Percentiles rank a stretch among this genome's conserved stretches.
phyloP scores from a whole-genome alignment of 192 early-diverging fungal species.

The Backusella australiensis region DNA sequence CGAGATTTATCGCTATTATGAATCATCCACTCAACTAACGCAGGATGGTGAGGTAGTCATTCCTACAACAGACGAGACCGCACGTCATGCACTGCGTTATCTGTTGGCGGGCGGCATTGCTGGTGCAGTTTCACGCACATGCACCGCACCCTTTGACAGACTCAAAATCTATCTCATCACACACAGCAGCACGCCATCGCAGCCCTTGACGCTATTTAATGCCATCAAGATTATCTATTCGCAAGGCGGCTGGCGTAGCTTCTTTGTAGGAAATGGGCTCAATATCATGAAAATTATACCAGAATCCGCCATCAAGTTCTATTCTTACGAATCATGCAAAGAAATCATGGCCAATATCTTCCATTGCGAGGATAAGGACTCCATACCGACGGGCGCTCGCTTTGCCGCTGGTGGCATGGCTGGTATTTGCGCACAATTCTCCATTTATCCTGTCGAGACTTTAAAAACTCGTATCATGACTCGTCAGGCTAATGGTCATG shows the following conservation, averaged over 20 bases:
- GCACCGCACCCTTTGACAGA: slow-evolving; percentile 73
- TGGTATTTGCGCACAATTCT: slow-evolving; percentile 66
- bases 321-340: slow-evolving; percentile 64
- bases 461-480: slow-evolving; percentile 74
- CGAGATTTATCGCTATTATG: slow-evolving; percentile 61
- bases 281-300: slow-evolving; percentile 77
- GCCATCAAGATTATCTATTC: slow-evolving; percentile 55
- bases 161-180: slow-evolving; percentile 59
- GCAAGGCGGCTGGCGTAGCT: slow-evolving; percentile 62
- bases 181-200: slow-evolving; percentile 12
- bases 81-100: slow-evolving; percentile 51
- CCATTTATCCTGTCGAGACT: slow-evolving; percentile 75
- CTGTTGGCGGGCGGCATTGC: slow-evolving; percentile 69
- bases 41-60: slow-evolving; percentile 66
- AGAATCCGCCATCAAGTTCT: slow-evolving; percentile 75
- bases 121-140: slow-evolving; percentile 68
- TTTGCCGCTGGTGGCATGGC: slow-evolving; percentile 72
- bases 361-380: slow-evolving; percentile 31
- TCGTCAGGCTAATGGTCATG: slow-evolving; percentile 33
- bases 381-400: slow-evolving; percentile 37
- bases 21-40: slow-evolving; percentile 55
- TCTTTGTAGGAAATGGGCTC: slow-evolving; percentile 77
- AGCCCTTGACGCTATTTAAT: slow-evolving; percentile 12
- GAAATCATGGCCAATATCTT: slow-evolving; percentile 35
- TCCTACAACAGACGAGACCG: slow-evolving; percentile 44